These are phyloP conservation scores for Sporobolus alterniflorus DNA, from an alignment of 202 grass and related monocot genomes.

Conservation along the genomic window DNA sequence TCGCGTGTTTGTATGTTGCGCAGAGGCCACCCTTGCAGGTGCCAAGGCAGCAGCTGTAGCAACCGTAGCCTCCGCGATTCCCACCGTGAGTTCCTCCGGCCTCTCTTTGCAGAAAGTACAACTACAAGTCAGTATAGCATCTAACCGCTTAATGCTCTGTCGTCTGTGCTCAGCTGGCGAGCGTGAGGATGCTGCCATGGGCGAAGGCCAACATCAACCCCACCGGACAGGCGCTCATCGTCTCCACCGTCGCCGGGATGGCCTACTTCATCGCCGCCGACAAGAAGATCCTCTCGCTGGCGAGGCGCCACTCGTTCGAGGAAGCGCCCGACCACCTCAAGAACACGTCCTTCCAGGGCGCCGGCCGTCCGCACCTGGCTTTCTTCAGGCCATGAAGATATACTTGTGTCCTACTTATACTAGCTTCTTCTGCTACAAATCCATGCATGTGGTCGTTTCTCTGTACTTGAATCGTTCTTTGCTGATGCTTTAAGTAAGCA, in stretches of 20 bases:
- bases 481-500: too few relatives aligned
- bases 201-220: conserved; percentile 65
- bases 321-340: conserved; percentile 26
- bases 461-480: too few relatives aligned
- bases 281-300: conserved; percentile 67
- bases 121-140: too few relatives aligned
- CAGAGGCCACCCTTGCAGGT: conserved; percentile 63
- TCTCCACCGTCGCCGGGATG: conserved; percentile 55
- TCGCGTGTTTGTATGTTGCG: too few relatives aligned
- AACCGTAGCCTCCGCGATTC: conserved; percentile 55
- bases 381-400: conserved; percentile 58
- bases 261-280: conserved; percentile 76
- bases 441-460: too few relatives aligned
- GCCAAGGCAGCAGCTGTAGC: conserved; percentile 63
- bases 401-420: too few relatives aligned
- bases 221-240: conserved; percentile 53
- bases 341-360: conserved; percentile 38
- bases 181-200: conserved; percentile 72
- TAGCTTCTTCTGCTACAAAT: too few relatives aligned
- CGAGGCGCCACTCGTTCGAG: conserved; percentile 59
- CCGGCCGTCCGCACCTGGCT: background rate
- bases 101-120: background rate
- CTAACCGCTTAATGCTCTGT: too few relatives aligned
- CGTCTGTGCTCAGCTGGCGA: conserved; percentile 55
- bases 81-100: conserved; percentile 50